Evolutionary conservation across 2,329 filamentous ascomycete genomes (phyloP), one percentile per base, ranked within the genome.

Genomic region (Cercospora nicotianae): DNA sequence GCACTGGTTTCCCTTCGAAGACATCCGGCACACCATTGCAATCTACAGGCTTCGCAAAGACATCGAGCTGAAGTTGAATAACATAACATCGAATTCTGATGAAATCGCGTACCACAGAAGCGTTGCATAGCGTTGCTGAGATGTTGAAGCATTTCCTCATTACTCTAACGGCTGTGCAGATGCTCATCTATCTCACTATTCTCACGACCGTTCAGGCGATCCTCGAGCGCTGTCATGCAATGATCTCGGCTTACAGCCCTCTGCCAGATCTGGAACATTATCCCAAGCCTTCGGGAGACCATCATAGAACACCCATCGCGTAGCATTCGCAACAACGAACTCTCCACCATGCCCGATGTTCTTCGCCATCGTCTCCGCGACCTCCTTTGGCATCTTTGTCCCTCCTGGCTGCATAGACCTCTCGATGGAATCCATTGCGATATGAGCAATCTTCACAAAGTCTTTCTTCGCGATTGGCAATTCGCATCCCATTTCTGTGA

Each of bases 291-390:
- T 64, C 5, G 42, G 26, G 5, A 64, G 31, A 58, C 62, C 62
- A 23, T 58, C 48, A 23, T 64, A 64, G 31, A 64, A 64, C n/a
- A 64, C 62, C 62, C 62, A 64, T 36, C 62, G 20, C n/a, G 62
- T 64, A 12, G 20, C 42, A 39, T 64, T 64, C 3, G 45, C 51
- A 5, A 64, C 45, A 2, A 64, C 62, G 23, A 64, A 55, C 20
- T 64, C 62, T 18, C 62, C 62, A 2, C 62, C 62, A 55, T 55
- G 30, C 5, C 62, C 62, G 12, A 64, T 58, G 4, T 23, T 36
- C 26, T 58, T 57, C 5, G 51, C 45, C 48, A 55, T 58, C 30
- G 16, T 48, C 10, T 64, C 45, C 2, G 62, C 62, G 26, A 58
- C 51, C 2, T 57, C 13, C n/a, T 55, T 42, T 4, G 45, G 28